A percentile compares a stretch with the other conserved stretches of the same genome.
phyloP scores from a whole-genome alignment of 2,329 filamentous ascomycete species.

The Epichloe gansuensis region DNA sequence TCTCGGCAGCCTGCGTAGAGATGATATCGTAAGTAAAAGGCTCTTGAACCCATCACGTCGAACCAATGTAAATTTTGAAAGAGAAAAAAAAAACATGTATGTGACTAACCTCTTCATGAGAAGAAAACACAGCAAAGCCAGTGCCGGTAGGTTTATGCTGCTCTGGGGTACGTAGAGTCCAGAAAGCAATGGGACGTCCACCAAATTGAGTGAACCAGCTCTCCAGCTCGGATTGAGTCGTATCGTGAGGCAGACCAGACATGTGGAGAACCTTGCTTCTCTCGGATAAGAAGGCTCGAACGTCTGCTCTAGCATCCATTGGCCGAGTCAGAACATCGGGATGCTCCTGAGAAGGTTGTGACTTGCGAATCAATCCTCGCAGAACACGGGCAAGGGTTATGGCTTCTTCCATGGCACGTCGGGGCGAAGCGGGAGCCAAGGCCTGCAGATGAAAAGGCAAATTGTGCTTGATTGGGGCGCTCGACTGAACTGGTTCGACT shows the following conservation, averaged over 20 bases:
- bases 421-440: constrained; percentile 84
- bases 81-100: not conserved
- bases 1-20: constrained; percentile 68
- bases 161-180: constrained; percentile 93
- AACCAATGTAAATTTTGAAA: not conserved
- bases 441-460: constrained; percentile 96
- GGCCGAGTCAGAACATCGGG: constrained; percentile 88
- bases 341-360: constrained; percentile 84
- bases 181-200: constrained; percentile 94
- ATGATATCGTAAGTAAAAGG: not conserved
- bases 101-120: constrained; percentile 82
- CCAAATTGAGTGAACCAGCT: constrained; percentile 99
- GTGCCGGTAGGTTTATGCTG: constrained; percentile 99
- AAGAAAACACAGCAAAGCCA: constrained; percentile 96
- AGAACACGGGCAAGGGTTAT: constrained; percentile 88
- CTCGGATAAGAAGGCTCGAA: constrained; percentile 89
- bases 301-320: constrained; percentile 93
- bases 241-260: constrained; percentile 93
- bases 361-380: constrained; percentile 87
- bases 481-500: constrained; percentile 94
- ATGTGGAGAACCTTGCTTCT: constrained; percentile 97
- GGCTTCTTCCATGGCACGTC: constrained; percentile 94
- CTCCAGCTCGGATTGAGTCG: constrained; percentile 94
- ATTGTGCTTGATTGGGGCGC: constrained; percentile 97
- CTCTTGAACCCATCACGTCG: too few species aligned